Evolutionary conservation across 2,329 filamentous ascomycete species (phyloP), one percentile per base, ranked within the genome.

Genomic region (Fusarium verticillioides): DNA sequence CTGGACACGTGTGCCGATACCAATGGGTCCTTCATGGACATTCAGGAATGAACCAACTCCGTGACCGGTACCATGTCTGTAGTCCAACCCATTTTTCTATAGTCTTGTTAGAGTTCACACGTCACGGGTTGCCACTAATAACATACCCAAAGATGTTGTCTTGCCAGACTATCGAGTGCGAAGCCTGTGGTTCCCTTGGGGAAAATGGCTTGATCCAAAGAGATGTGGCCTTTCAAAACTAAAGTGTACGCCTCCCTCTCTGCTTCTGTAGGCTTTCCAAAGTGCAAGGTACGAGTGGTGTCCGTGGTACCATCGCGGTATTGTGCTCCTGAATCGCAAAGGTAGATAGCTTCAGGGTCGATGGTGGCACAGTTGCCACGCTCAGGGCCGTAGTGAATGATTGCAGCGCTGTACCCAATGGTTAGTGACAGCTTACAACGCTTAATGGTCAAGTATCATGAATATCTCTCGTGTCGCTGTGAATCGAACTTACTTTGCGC

Each of bases 311-410:
- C 96, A 81, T 99, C 96, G 6, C 93, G 87, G 78, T 96, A 99
- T 82, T 99, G 96, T n/a, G 94, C 96, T 28, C 96, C 96, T 28
- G 96, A 98, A 82, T 99, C 96, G 81, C 96, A 99, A 6, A 99
- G 90, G 79, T 99, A 99, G 66, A 99, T 90, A 19, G 92, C 91
- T 11, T 91, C 90, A 0, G 94, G 94, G 75, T 99, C 94, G 76
- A 99, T 94, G 34, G 89, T 85, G 13, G 95, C 89, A 83, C 96
- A 98, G 71, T 87, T 92, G 26, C 93, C 94, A 62, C 89, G 90
- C 79, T 97, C 94, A 0, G 96, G 95, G 75, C 93, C 93, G 85
- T 99, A 99, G 81, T 99, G 96, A 65, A 99, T 99, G 18, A 99
- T 89, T 9, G 96, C 96, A 65, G 95, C 96, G 81, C 96, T 97